These are phyloP conservation scores for Macrocystidia cucumis DNA, from an alignment of 1,284 basidiomycete genomes.

Conservation along the genomic window DNA sequence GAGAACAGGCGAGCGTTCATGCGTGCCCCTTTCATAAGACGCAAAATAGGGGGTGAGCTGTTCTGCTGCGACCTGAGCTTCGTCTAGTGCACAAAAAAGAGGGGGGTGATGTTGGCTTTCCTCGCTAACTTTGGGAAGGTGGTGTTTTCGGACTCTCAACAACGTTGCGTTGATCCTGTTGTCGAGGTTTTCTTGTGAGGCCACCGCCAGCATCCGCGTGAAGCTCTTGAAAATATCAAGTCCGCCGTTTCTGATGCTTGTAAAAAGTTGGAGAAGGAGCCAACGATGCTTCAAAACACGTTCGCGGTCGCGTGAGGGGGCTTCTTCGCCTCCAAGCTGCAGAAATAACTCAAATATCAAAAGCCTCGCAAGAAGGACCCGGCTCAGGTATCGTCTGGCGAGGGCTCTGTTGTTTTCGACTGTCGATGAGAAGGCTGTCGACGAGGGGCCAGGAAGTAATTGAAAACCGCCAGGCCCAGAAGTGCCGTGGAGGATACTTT, in stretches of 20 bases:
- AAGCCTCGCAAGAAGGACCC: constrained; percentile 27
- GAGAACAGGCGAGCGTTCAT: constrained; percentile 28
- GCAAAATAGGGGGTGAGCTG: constrained; percentile 25
- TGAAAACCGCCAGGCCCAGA: constrained; percentile 23
- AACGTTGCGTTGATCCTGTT: constrained; percentile 19
- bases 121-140: too few species aligned
- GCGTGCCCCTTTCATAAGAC: constrained; percentile 22
- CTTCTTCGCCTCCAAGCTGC: constrained; percentile 19
- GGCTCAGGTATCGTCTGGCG: constrained; percentile 24
- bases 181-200: constrained; percentile 21
- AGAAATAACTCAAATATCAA: constrained; percentile 27
- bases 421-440: constrained; percentile 19
- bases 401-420: constrained; percentile 25
- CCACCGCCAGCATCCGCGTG: constrained; percentile 18
- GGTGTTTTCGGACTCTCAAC: too few species aligned
- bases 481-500: constrained; percentile 26
- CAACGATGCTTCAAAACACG: constrained; percentile 21
- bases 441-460: constrained; percentile 19
- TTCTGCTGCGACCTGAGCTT: constrained; percentile 31
- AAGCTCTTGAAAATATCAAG: constrained; percentile 29
- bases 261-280: constrained; percentile 31
- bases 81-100: constrained; percentile 31
- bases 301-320: constrained; percentile 9
- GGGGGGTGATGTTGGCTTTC: too few species aligned
- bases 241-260: constrained; percentile 23